Evolutionary conservation across 352 stramenopile genomes (phyloP), one percentile per base, ranked within the genome.

Genomic region (Sclerospora graminicola): DNA sequence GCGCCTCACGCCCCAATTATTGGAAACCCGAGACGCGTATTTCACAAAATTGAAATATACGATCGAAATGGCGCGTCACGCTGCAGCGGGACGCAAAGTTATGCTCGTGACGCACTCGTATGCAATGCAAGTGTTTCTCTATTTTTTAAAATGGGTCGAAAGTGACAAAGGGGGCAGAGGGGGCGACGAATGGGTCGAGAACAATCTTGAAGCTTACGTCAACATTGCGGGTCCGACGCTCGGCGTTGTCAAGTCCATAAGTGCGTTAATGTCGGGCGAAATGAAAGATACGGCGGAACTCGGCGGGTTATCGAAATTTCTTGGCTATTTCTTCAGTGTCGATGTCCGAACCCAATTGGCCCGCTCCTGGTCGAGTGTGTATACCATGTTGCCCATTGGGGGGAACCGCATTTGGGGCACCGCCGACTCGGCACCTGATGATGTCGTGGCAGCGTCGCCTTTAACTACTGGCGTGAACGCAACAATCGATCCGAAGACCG

Each of bases 81-180:
- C 71, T 8, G 79, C 71, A 11, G 66, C 54, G 16, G 78, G 81
- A 23, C 60, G 59, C 36, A 97, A 97, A 49, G 89, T 95, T 19
- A 82, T 97, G 33, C 41, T 98, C 8, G 60, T 97, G 13, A 83
- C 83, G 7, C 94, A 98, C 61, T 96, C 82, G 36, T 96, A 97
- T 64, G 91, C 87, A 7, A 79, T 69, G 7, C 85, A 95, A 29
- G 69, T 97, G 8, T 68, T 91, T n/a, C 80, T 95, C 36, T 95
- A 96, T 65, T 98, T 98, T 51, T 82, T 97, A 42, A 78, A 95
- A 39, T 98, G 94, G 94, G 91, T 98, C 34, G 86, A 95, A 33
- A 84, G 69, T 34, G 43, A 82, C 6, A 68, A 80, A 5, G 87
- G 84, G 24, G 85, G 85, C 26, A 79, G 78, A n/a, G 85, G 74